phyloP scores from a whole-genome alignment of 1,284 basidiomycete species.

The Naganishia sp. region DNA sequence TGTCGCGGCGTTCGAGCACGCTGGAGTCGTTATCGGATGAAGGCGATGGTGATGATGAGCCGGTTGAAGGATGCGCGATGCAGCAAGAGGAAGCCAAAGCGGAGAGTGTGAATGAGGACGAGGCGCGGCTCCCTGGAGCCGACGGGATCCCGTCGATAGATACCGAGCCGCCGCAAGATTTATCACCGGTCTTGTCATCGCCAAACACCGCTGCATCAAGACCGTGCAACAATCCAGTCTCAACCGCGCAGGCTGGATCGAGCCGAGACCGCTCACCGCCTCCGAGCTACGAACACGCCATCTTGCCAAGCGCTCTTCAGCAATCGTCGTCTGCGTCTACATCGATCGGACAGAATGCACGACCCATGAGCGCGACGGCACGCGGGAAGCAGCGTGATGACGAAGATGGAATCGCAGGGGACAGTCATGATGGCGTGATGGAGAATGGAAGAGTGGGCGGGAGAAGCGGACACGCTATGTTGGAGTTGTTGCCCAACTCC shows the following conservation, averaged over 20 bases:
- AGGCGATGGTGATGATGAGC: background rate
- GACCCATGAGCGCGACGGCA: background rate
- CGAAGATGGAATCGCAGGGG: background rate
- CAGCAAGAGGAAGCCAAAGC: background rate
- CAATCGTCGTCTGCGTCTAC: background rate
- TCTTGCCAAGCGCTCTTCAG: conserved; percentile 6
- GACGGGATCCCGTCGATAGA: background rate
- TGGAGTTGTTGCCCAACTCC: conserved; percentile 16
- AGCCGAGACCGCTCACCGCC: conserved; percentile 16
- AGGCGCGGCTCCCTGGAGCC: no score
- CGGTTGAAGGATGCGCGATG: background rate
- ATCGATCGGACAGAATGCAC: background rate
- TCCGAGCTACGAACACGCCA: conserved; percentile 18
- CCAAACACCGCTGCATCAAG: background rate
- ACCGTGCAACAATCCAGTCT: background rate
- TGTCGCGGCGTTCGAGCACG: conserved; percentile 5
- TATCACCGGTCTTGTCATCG: background rate
- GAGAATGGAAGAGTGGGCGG: background rate
- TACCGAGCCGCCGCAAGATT: background rate
- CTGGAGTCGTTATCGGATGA: conserved; percentile 14
- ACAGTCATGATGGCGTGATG: background rate
- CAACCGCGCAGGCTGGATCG: background rate
- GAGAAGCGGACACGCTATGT: background rate
- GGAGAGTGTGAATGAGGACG: background rate
- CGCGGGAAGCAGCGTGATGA: conserved; percentile 16